phyloP scores from a whole-genome alignment of 1,284 basidiomycete species.

The Microbotryomycetes sp. region DNA sequence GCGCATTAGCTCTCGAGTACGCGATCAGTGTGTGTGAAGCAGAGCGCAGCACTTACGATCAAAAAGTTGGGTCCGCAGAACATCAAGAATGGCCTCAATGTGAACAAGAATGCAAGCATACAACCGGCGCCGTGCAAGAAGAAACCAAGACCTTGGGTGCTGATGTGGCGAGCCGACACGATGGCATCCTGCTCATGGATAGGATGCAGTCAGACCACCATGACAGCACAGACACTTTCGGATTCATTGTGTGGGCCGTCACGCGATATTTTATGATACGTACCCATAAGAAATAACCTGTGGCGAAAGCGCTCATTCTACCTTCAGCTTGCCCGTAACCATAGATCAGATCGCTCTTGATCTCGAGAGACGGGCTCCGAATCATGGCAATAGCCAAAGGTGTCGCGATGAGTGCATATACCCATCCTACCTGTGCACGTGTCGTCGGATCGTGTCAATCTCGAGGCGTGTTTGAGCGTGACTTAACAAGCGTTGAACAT shows the following conservation, averaged over 20 bases:
- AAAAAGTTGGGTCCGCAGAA: slow-evolving; percentile 43
- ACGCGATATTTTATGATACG: slow-evolving; percentile 28
- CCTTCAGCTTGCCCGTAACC: slow-evolving; percentile 21
- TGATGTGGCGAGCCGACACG: slow-evolving; percentile 36
- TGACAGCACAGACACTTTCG: slow-evolving; percentile 24
- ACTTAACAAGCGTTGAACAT: slow-evolving; percentile 35
- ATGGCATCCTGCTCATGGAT: slow-evolving; percentile 41
- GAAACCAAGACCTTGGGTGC: slow-evolving; percentile 42
- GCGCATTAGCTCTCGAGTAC: neutral
- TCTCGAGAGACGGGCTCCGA: slow-evolving; percentile 12
- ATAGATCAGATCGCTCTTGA: slow-evolving; percentile 20
- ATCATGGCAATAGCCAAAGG: slow-evolving; percentile 23
- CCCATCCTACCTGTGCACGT: slow-evolving; percentile 38
- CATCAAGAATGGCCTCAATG: slow-evolving; percentile 41
- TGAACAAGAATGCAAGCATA: slow-evolving; percentile 38
- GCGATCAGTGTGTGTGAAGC: neutral
- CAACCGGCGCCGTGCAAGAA: slow-evolving; percentile 43
- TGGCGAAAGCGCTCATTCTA: slow-evolving; percentile 23
- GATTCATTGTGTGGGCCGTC: slow-evolving; percentile 5
- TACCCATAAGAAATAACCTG: slow-evolving; percentile 32
- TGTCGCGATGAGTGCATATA: slow-evolving; percentile 24
- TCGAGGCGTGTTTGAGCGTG: neutral
- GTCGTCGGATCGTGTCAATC: neutral
- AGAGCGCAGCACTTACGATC: slow-evolving; percentile 22
- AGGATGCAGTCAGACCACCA: no score